Percentiles rank a stretch among this genome's conserved stretches.
phyloP scores from a whole-genome alignment of 2,329 filamentous ascomycete genomes.

The Endothia cerciana region DNA sequence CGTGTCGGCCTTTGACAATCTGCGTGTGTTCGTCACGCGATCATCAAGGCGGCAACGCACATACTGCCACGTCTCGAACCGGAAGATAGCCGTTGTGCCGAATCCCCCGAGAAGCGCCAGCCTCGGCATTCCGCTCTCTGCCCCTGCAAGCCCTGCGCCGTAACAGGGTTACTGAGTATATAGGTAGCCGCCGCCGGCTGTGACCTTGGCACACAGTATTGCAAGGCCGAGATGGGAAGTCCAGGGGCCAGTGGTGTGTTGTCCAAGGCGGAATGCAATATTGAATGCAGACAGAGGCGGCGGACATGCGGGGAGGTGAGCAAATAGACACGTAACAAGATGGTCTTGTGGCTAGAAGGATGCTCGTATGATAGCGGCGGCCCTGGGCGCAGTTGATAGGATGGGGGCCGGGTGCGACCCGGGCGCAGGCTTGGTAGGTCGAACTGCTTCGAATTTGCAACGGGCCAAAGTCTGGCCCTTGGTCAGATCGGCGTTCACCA shows the following conservation, averaged over 20 bases:
- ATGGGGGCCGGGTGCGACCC: background rate
- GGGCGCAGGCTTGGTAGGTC: background rate
- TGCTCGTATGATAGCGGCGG: slow-evolving; percentile 1
- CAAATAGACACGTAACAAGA: slow-evolving; percentile 27
- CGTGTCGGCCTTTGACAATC: background rate
- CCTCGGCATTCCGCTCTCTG: background rate
- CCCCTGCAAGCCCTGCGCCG: background rate
- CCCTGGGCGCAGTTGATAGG: background rate
- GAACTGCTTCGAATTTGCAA: background rate
- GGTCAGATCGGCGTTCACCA: background rate
- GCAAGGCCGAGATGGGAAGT: background rate
- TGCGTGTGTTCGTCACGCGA: slow-evolving; percentile 4
- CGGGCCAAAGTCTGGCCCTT: background rate
- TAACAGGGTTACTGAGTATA: slow-evolving; percentile 2
- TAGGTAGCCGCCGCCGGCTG: background rate
- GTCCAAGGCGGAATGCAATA: background rate
- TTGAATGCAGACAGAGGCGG: background rate
- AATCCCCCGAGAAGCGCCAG: background rate
- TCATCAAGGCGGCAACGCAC: background rate
- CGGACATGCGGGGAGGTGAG: slow-evolving; percentile 14
- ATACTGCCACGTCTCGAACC: background rate
- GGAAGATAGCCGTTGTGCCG: background rate
- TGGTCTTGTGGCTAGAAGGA: background rate
- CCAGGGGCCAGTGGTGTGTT: slow-evolving; percentile 2
- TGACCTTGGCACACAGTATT: background rate